A percentile compares a stretch with the other conserved stretches of the same genome.
phyloP scores from a whole-genome alignment of 73 alveolate genomes.

The Tetrahymena borealis region DNA sequence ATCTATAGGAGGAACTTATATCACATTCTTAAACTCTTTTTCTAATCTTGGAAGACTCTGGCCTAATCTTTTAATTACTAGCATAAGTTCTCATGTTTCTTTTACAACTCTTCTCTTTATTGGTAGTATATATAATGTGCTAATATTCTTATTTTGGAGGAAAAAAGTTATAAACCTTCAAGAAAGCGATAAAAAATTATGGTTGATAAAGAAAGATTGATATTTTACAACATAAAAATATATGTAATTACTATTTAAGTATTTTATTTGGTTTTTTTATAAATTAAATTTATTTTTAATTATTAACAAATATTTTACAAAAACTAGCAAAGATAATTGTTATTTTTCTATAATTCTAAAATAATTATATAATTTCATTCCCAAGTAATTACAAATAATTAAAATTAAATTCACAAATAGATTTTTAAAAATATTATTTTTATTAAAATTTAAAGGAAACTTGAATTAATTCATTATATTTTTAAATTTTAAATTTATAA shows the following conservation, averaged over 20 bases:
- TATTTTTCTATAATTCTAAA: too few species aligned
- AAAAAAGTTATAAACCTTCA: background rate
- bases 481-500: too few species aligned
- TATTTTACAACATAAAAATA: too few species aligned
- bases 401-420: too few species aligned
- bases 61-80: background rate
- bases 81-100: background rate
- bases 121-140: background rate
- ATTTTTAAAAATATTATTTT: too few species aligned
- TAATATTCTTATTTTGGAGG: background rate
- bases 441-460: too few species aligned
- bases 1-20: background rate
- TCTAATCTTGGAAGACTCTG: background rate
- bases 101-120: background rate
- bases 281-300: background rate
- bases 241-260: too few species aligned
- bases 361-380: too few species aligned
- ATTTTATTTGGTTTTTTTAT: too few species aligned
- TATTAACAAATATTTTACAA: background rate
- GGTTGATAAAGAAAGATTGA: background rate
- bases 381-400: too few species aligned
- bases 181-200: background rate
- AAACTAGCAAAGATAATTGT: too few species aligned
- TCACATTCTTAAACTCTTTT: background rate
- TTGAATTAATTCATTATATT: too few species aligned